These are phyloP conservation scores for Diaporthe citrichinensis DNA, from an alignment of 2,329 filamentous ascomycete species.

Conservation along the genomic window DNA sequence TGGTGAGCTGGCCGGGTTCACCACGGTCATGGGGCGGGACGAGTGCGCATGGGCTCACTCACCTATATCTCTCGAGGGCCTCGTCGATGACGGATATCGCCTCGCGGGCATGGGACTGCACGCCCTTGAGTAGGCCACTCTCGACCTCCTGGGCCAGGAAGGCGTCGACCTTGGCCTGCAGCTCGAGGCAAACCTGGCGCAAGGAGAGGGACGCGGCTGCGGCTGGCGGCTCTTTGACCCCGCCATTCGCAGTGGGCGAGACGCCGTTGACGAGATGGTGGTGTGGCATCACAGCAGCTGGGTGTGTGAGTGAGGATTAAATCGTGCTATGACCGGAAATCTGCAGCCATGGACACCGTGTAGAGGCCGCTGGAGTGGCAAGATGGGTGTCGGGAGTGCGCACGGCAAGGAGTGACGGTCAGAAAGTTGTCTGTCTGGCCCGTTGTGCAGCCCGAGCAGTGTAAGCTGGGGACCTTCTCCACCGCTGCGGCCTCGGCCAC, in stretches of 20 bases:
- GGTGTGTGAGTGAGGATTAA: background rate
- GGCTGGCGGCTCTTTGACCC: slow-evolving; percentile 16
- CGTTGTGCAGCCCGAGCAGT: slow-evolving; percentile 24
- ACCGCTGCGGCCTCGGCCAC: slow-evolving; percentile 31
- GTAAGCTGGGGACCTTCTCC: slow-evolving; percentile 22
- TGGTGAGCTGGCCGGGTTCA: background rate
- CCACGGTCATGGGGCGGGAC: background rate
- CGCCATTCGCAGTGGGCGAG: slow-evolving; percentile 31
- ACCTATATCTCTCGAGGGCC: slow-evolving; percentile 83
- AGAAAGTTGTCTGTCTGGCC: slow-evolving; percentile 12
- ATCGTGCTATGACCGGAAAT: slow-evolving; percentile 24
- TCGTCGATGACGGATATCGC: slow-evolving; percentile 82
- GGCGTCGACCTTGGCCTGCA: slow-evolving; percentile 72
- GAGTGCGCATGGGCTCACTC: slow-evolving; percentile 49
- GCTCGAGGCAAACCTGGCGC: slow-evolving; percentile 61
- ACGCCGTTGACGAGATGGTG: slow-evolving; percentile 35
- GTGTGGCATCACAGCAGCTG: slow-evolving; percentile 32
- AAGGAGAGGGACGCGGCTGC: slow-evolving; percentile 23
- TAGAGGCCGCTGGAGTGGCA: slow-evolving; percentile 4
- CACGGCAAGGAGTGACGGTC: background rate
- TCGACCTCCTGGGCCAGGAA: slow-evolving; percentile 75
- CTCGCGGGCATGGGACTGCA: slow-evolving; percentile 81
- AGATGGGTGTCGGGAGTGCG: background rate
- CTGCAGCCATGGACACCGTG: slow-evolving; percentile 28
- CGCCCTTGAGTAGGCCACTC: slow-evolving; percentile 67